Evolutionary conservation across 2,329 filamentous ascomycete genomes (phyloP).

Genomic region (Pseudogymnoascus sp.): DNA sequence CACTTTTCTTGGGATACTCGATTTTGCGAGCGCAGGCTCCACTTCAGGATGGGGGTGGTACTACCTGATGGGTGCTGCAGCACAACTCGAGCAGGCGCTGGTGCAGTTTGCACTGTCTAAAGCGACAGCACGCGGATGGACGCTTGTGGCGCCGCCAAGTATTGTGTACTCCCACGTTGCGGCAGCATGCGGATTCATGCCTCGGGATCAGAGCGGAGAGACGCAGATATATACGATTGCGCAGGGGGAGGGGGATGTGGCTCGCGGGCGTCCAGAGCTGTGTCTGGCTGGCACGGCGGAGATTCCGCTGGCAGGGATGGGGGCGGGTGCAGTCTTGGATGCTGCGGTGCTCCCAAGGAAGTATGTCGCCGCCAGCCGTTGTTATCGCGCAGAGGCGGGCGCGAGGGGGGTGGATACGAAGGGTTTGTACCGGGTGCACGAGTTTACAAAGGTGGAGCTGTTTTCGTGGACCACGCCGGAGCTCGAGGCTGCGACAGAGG

Average conservation of each 20-base stretch:
- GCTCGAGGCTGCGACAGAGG: slow-evolving; percentile 36
- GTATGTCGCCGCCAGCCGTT: slow-evolving; percentile 77
- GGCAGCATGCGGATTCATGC: slow-evolving; percentile 86
- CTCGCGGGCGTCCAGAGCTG: slow-evolving; percentile 56
- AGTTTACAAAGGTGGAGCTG: slow-evolving; percentile 98
- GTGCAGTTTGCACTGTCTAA: slow-evolving; percentile 75
- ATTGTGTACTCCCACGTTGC: slow-evolving; percentile 90
- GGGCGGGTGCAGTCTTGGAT: slow-evolving; percentile 63
- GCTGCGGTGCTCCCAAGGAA: slow-evolving; percentile 63
- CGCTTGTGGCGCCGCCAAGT: slow-evolving; percentile 71
- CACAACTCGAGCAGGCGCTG: slow-evolving; percentile 88
- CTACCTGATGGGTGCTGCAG: slow-evolving; percentile 84
- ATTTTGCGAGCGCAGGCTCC: slow-evolving; percentile 74
- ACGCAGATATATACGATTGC: slow-evolving; percentile 82
- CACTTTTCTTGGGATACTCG: slow-evolving; percentile 74
- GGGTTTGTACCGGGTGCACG: slow-evolving; percentile 91
- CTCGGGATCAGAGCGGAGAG: slow-evolving; percentile 81
- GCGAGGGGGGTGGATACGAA: slow-evolving; percentile 85
- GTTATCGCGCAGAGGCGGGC: slow-evolving; percentile 91
- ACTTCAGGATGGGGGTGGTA: slow-evolving; percentile 97
- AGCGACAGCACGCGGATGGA: slow-evolving; percentile 68
- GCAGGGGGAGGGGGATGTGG: slow-evolving; percentile 54
- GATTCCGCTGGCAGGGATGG: slow-evolving; percentile 88
- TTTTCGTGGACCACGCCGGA: slow-evolving; percentile 79
- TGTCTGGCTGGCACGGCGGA: slow-evolving; percentile 84